Percentiles rank a stretch among this genome's conserved stretches.
Conservation (phyloP, 306 rosid genomes). For the Trichosanthes cucumerina region DNA sequence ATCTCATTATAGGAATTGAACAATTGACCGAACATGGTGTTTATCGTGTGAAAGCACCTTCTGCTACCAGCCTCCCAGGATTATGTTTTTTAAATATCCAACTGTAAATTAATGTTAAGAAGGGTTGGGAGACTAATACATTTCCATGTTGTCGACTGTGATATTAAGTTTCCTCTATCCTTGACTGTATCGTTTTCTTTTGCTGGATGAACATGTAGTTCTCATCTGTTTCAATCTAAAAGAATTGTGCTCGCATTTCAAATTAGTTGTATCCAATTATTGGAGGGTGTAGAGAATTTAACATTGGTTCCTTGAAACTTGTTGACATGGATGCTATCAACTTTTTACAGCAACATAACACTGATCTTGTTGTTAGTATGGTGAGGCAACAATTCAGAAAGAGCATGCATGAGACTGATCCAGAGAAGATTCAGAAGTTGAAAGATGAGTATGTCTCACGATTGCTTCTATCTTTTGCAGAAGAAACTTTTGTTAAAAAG, state of each 20-base stretch:
- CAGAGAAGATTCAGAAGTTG: slow-evolving; percentile 65
- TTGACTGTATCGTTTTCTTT: not conserved
- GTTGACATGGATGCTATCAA: not conserved
- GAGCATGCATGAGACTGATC: slow-evolving; percentile 74
- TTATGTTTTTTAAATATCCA: not conserved
- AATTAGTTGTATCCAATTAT: not conserved
- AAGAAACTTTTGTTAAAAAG: not conserved
- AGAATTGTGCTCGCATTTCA: not conserved
- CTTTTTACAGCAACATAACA: slow-evolving; percentile 63
- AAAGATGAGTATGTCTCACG: slow-evolving; percentile 81
- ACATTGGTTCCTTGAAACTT: not conserved
- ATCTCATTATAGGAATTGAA: not conserved
- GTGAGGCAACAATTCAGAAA: slow-evolving; percentile 75
- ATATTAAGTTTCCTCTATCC: not conserved
- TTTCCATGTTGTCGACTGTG: not conserved
- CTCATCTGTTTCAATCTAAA: not conserved
- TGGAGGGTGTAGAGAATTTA: not conserved
- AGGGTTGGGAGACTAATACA: not conserved
- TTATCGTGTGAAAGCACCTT: not conserved
- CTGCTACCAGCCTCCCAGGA: not conserved
- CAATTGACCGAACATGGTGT: not conserved
- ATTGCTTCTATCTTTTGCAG: not conserved
- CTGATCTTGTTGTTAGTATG: slow-evolving; percentile 56
- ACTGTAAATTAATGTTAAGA: not conserved
- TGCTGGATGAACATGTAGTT: not conserved